Evolutionary conservation across 331 rosid genomes (phyloP), one percentile per base, ranked within the genome.

Genomic region (Pyrus hybrid): DNA sequence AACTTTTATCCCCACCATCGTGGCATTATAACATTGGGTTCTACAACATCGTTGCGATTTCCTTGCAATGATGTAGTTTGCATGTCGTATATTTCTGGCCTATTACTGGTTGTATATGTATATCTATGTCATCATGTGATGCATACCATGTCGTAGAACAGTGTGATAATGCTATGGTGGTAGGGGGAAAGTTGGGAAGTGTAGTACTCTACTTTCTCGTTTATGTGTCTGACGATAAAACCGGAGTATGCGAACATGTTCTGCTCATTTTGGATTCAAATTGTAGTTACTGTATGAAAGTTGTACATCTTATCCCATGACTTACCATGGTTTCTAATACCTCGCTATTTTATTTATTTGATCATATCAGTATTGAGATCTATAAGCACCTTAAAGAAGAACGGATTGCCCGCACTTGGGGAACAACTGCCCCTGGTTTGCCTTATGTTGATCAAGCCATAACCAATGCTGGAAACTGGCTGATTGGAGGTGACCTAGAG

Each of bases 401-500:
- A 83, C 84, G 99, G 45, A 92, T 92, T 26, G 97, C 99, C 28
- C 82, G 97, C 66, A 92, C 97, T 9, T 95, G 99, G 99, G 99
- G 99, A 30, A 90, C 97, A 28, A 92, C 89, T 51, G 92, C 97
- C 60, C 85, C 96, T 8, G 97, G 96, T 68, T 86, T 95, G 62
- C 99, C 99, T 54, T 95, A 95, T 47, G 97, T 82, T 73, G 99
- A 95, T 63, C 81, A 92, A 80, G 86, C 97, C 56, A 89, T 95
- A 83, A 82, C 86, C 41, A 81, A 89, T 68, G 85, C 93, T 73
- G 99, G 99, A 67, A 82, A 92, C 77, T 95, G 99, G 99, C 84
- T 95, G 78, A 89, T 95, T 70, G 99, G 99, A 53, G 99, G 99
- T 65, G 97, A 95, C 86, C 86, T 95, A 3, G 99, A 95, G 89